These are phyloP conservation scores for Sophora flavescens DNA, from an alignment of 306 rosid genomes.

Conservation along the genomic window DNA sequence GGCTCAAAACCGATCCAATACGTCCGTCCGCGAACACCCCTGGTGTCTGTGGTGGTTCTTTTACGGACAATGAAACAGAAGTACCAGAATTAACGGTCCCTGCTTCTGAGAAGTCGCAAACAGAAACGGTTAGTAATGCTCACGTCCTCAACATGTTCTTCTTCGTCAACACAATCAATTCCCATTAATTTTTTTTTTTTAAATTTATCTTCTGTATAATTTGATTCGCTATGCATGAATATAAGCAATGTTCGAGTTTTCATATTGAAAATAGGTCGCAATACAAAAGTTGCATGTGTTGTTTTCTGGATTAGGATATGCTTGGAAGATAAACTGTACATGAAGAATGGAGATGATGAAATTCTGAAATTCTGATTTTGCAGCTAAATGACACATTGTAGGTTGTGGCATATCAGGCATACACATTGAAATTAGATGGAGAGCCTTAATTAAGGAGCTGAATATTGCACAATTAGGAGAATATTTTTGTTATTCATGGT, in stretches of 20 bases:
- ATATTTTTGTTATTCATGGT: background rate
- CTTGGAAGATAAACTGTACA: background rate
- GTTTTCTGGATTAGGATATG: background rate
- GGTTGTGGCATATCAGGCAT: background rate
- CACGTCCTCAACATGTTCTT: background rate
- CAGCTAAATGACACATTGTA: background rate
- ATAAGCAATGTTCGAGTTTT: background rate
- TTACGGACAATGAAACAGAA: background rate
- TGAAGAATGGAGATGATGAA: background rate
- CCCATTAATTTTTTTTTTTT: background rate
- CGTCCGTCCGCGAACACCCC: too few species aligned
- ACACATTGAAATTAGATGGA: background rate
- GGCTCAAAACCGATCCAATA: too few species aligned
- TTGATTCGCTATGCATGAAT: background rate
- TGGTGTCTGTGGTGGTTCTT: background rate
- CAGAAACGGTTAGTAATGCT: background rate
- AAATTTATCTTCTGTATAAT: background rate
- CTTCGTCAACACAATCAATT: background rate
- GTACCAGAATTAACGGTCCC: slow-evolving; percentile 31
- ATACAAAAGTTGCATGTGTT: too few species aligned
- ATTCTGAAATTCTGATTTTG: background rate
- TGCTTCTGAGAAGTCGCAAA: background rate
- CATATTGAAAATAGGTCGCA: background rate
- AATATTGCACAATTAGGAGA: background rate
- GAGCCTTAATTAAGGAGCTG: background rate